A percentile compares a stretch with the other conserved stretches of the same genome.
These are phyloP conservation scores for Phanerodontia chrysosporium DNA, from an alignment of 768 basidiomycete species.

Conservation along the genomic window DNA sequence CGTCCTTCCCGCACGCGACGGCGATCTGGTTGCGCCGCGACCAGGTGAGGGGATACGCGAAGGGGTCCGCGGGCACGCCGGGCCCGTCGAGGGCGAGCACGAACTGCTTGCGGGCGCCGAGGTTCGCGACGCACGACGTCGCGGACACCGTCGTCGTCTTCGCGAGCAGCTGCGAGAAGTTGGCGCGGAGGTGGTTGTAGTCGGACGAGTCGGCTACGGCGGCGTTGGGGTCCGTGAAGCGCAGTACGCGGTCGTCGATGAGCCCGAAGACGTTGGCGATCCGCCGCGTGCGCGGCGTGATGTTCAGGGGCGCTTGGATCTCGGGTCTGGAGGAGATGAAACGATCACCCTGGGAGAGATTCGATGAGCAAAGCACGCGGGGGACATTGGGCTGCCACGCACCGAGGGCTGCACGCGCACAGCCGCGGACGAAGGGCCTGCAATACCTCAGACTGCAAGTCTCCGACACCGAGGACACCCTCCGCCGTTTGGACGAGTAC, in stretches of 20 bases:
- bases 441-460: conserved; percentile 31
- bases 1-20: conserved; percentile 54
- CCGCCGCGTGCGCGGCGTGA: conserved; percentile 63
- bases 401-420: conserved; percentile 27
- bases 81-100: conserved; percentile 61
- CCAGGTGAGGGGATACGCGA: conserved; percentile 60
- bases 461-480: conserved; percentile 37
- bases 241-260: conserved; percentile 50
- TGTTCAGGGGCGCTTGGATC: conserved; percentile 48
- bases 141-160: conserved; percentile 25
- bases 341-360: conserved; percentile 50
- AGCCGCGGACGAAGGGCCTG: conserved; percentile 11
- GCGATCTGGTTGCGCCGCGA: conserved; percentile 56
- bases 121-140: conserved; percentile 56
- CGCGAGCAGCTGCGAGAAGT: conserved; percentile 47
- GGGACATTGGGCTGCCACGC: conserved; percentile 3
- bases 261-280: conserved; percentile 62
- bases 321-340: conserved; percentile 56
- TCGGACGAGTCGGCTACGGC: conserved; percentile 35
- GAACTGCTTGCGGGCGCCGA: conserved; percentile 50
- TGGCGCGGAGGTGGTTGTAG: conserved; percentile 45
- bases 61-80: conserved; percentile 49
- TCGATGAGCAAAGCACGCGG: background rate
- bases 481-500: conserved; percentile 39
- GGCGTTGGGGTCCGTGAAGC: conserved; percentile 38